Evolutionary conservation across 352 stramenopile genomes (phyloP), one percentile per base, ranked within the genome.

Genomic region (Phytophthora brassicae): DNA sequence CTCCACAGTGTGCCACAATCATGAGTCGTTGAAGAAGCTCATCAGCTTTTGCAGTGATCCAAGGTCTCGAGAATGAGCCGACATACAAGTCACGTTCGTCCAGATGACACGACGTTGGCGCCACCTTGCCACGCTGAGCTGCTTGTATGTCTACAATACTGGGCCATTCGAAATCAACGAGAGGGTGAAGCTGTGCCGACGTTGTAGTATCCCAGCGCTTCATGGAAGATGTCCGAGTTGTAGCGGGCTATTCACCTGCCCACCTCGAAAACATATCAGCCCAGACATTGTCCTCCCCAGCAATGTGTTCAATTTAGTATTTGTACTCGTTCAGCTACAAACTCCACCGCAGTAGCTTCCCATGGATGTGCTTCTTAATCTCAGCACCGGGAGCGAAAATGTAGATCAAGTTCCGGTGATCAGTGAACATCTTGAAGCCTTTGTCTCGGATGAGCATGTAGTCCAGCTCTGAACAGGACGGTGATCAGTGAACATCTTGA

Each of bases 291-390:
- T 52, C 26, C 6, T 52, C 45, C 3, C 28, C 45, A 6, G 12
- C 28, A 17, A 48, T 54, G 14, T 54, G 54, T 12, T 54, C 22
- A 41, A 54, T 46, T 22, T 33, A 2, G 14, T 60, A 60, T 1
- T 39, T 35, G 20, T 22, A 31, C 11, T 61, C 20, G 3, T 23
- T 61, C 2, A 61, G 20, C 22, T 61, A 45, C 2, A 60, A 20
- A 36, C 41, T 38, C 52, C 29, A 60, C 1, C 52, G 26, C 4
- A 46, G 16, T 3, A 47, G 20, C 19, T 52, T 58, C 12, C 51
- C 39, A 7, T n/a, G 23, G n/a, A 58, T 28, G 14, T 43, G 41
- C 19, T 60, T 60, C 29, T 60, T 60, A 6, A 52, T 28, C 8
- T 52, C 17, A 22, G 16, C 13, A 26, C 41, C 39, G 11, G 42